Base-by-base conservation (phyloP, 2,329 filamentous ascomycete species). In the Cucurbitaria berberidis region DNA sequence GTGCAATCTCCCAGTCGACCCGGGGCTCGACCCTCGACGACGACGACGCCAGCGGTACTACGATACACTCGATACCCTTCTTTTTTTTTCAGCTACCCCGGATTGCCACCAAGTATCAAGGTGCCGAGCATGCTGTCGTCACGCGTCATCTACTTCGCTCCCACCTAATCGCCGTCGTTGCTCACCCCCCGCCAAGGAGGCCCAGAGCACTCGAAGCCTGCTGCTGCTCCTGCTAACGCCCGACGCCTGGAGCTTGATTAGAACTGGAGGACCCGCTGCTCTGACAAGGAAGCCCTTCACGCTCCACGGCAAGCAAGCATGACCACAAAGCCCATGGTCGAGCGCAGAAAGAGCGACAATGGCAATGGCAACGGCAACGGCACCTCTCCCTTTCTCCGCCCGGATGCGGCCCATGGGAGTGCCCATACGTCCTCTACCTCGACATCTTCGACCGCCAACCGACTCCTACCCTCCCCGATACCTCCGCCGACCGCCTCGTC, bases 391-490 rank as follows among this genome's bases (percentile, higher is more conserved):
- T 55, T 62, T 39, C 60, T 66, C 47, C 63, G 57, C 58, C 65
- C 63, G 40, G 60, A 60, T 47, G 47, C 53, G 32, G 57, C 51
- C 57, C 50, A 52, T 34, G 53, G 48, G 39, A 48, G 40, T 48
- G 38, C 48, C 41, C 16, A 44, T 13, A 44, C 40, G 13, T 29
- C 58, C 39, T 43, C 57, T 32, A 46, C 57, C 46, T 51, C 55
- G 36, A 38, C 62, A 43, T 42, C 57, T 22, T 46, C 53, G 29
- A 51, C 42, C 50, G 47, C 45, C 46, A 51, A 45, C 56, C 66
- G 50, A 29, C 64, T 74, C 26, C 68, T 71, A 21, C 70, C 72
- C 36, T 73, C 72, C 50, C 64, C 69, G 45, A 59, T 70, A 32
- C 66, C 69, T 29, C 64, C 67, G 32, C 69, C 68, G n/a, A 60